Evolutionary conservation across 345 rosid genomes (phyloP), one percentile per base, ranked within the genome.

Genomic region (Raphanus sativus): DNA sequence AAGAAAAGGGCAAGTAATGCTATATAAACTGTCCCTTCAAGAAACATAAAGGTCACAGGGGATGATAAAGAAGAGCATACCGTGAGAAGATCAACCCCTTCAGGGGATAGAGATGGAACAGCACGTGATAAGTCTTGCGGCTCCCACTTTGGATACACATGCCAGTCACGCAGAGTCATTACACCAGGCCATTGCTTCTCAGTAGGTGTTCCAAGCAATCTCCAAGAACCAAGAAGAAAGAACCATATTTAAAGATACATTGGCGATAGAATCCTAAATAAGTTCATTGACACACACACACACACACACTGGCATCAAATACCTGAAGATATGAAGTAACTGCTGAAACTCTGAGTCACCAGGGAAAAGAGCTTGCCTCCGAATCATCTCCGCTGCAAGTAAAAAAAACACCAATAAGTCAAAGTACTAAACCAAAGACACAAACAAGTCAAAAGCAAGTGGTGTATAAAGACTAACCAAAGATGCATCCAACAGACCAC

Each of bases 341-440:
- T 95, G 97, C 80, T 92, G 98, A 78, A 92, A 90, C 87, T 95
- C 99, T 0, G 99, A 95, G 74, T 95, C 99, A 75, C 98, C 99
- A 69, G 97, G 96, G 81, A 92, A 95, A 59, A 95, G 82, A 32
- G 97, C 96, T 68, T 81, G 86, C 84, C 89, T 91, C 75, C 90
- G 82, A 83, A 89, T 90, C 98, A 94, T 94, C 88, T 94, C 99
- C 67, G 99, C 81, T 78, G 34, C 69, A 66, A 60, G 58, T 25
- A 7, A 34, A 0, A 2, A 15, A 62, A 62, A 16, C 26, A 77
- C 0, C 28, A 64, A 17, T 6, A 17, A 59, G 6, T 5, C 6
- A 16, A 66, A 69, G 25, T 12, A 17, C 29, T 38, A 38, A 11
- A 25, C 21, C 65, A 76, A 61, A 63, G 58, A 55, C 45, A 26